Base-by-base conservation (phyloP, 768 basidiomycete species). In the Sutorius australiensis region DNA sequence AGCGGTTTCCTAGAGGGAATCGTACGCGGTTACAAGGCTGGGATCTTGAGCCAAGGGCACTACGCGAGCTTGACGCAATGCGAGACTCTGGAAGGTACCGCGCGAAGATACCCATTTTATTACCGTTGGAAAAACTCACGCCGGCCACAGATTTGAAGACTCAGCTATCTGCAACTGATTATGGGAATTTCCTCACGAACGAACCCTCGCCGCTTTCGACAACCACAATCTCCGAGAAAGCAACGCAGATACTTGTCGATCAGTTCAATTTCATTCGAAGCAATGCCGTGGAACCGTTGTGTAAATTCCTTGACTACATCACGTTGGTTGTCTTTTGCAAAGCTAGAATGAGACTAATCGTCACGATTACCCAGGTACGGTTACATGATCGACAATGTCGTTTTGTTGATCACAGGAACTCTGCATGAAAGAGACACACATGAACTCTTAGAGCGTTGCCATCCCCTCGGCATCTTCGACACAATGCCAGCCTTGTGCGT, bases 371-470 rank as follows among this genome's bases (percentile, higher is more conserved):
- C 49, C 70, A 97, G 94, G 41, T 97, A 97, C 69, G 93, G 85
- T 30, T 99, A 98, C 74, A 99, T 99, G 97, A 98, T 99, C 67
- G 97, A 99, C 82, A 99, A 99, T 69, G 90, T 99, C 64, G 87
- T 99, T 54, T 80, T 99, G 48, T 80, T 99, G 65, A 99, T 98
- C 57, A 95, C 97, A 14, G 97, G 97, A 19, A 98, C 95, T 1
- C 74, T 99, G 32, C 95, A 98, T 65, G 95, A 98, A 72, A 81
- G 97, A 53, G 95, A 98, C 69, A 98, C 95, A 3, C 92, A 97
- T 60, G 97, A 99, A 67, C 82, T 99, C 4, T 75, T 99, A 34
- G 92, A 95, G 61, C 84, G 97, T 34, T 99, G 97, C 74, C 97
- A 99, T 66, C 97, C 97, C 3, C 78, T 99, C 34, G 97, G 97